Evolutionary conservation across 768 basidiomycete species (phyloP).

Genomic region (Hericium rajendrae): DNA sequence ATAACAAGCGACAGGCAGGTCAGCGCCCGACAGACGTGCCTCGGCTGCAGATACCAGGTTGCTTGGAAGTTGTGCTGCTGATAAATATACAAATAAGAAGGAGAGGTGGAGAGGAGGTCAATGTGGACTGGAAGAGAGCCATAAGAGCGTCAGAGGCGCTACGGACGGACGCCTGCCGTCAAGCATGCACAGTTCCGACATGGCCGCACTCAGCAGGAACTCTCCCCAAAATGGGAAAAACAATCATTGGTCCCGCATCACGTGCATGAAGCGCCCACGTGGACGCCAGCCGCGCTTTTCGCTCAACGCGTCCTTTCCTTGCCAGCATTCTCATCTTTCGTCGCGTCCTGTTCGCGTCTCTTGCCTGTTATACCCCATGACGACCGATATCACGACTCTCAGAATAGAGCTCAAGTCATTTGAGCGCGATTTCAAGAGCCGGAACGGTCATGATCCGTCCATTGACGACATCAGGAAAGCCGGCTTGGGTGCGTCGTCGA

Average conservation of each 20-base stretch:
- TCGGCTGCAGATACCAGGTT: too few species aligned
- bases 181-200: too few species aligned
- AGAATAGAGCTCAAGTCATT: conserved; percentile 68
- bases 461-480: conserved; percentile 64
- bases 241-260: conserved; percentile 4
- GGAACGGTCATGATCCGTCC: conserved; percentile 48
- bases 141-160: too few species aligned
- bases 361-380: conserved; percentile 19
- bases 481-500: conserved; percentile 43
- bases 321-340: conserved; percentile 1
- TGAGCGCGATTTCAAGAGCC: conserved; percentile 58
- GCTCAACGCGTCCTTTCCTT: conserved; percentile 3
- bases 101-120: too few species aligned
- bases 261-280: neutral
- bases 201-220: too few species aligned
- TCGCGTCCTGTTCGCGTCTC: conserved; percentile 5
- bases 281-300: neutral
- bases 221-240: too few species aligned
- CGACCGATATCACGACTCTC: conserved; percentile 29
- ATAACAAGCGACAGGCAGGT: too few species aligned
- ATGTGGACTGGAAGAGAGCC: too few species aligned
- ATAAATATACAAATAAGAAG: too few species aligned
- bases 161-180: too few species aligned
- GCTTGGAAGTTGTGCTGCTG: too few species aligned
- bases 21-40: too few species aligned